Base-by-base conservation (phyloP, 2,329 filamentous ascomycete species). In the Akanthomyces lecanii region DNA sequence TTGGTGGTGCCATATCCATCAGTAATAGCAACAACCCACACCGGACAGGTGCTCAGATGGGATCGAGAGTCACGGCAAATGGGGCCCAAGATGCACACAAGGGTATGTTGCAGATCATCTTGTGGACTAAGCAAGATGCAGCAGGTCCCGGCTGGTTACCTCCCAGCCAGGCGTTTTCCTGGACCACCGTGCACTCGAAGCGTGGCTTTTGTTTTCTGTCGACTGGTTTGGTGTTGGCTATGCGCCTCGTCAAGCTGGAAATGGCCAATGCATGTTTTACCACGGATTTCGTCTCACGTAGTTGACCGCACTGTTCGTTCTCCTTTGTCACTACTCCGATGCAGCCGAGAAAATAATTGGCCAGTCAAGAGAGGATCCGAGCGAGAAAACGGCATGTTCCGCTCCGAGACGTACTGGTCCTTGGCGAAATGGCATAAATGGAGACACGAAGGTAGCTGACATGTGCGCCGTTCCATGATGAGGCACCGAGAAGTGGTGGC, bases 81-180 rank as follows among this genome's bases (percentile, higher is more conserved):
- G 55, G 55, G 36, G 23, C 45, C 21, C 11, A 38, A 25, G 44
- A 58, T 48, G 36, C 1, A 40, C 18, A 42, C 33, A 8, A 42
- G 56, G 56, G 45, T 51, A 40, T 18, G 33, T 8, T 44, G 56
- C 47, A 59, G 56, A 59, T 59, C 56, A 59, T 44, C 33, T 51
- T 23, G 42, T n/a, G 11, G 47, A 59, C 33, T 40, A 30, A 40
- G 47, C 45, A 42, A 33, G n/a, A 56, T 56, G 40, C 40, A 56
- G 30, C 33, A 58, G 21, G 30, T 14, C n/a, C 45, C 21, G 18
- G 23, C 38, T 40, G 10, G 12, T 11, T 12, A 16, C 38, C 38
- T 40, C 14, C 38, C 38, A 40, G 38, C 14, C 38, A 28, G 18
- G 23, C 25, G 10, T 45, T 12, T 6, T 36, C 12, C 18, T 5